These are phyloP conservation scores for Leccinum uliginosum DNA, from an alignment of 768 basidiomycete species.

Conservation along the genomic window DNA sequence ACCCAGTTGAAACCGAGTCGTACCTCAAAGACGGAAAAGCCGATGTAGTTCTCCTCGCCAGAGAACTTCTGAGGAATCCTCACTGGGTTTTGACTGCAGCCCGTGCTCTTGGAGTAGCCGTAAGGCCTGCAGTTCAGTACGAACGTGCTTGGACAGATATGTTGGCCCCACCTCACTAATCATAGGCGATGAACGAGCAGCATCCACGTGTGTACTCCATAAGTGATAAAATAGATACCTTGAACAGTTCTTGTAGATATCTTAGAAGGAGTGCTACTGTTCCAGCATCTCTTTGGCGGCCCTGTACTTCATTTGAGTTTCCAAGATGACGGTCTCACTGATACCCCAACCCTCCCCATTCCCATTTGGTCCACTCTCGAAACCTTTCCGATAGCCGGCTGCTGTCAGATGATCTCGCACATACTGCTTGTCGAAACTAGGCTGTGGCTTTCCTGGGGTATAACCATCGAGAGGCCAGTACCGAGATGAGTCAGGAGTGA, in stretches of 20 bases:
- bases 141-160: slow-evolving; percentile 52
- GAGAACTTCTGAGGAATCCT: slow-evolving; percentile 62
- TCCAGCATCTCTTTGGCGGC: slow-evolving; percentile 69
- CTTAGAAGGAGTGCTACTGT: slow-evolving; percentile 7
- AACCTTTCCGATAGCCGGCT: slow-evolving; percentile 69
- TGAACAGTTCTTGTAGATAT: background rate
- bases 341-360: slow-evolving; percentile 76
- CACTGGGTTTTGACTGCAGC: slow-evolving; percentile 66
- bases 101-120: slow-evolving; percentile 52
- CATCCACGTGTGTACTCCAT: background rate
- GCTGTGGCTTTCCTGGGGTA: slow-evolving; percentile 67
- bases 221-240: slow-evolving; percentile 4
- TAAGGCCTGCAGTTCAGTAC: slow-evolving; percentile 73
- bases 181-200: background rate
- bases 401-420: slow-evolving; percentile 83
- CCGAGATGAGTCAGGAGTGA: slow-evolving; percentile 95
- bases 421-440: slow-evolving; percentile 97
- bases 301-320: slow-evolving; percentile 73
- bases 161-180: slow-evolving; percentile 20
- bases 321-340: slow-evolving; percentile 67
- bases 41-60: slow-evolving; percentile 64
- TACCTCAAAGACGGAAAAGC: slow-evolving; percentile 63
- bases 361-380: slow-evolving; percentile 70
- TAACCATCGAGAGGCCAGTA: slow-evolving; percentile 89
- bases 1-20: slow-evolving; percentile 53